These are phyloP conservation scores for Neopestalotiopsis clavispora DNA, from an alignment of 2,329 filamentous ascomycete species.

Conservation along the genomic window DNA sequence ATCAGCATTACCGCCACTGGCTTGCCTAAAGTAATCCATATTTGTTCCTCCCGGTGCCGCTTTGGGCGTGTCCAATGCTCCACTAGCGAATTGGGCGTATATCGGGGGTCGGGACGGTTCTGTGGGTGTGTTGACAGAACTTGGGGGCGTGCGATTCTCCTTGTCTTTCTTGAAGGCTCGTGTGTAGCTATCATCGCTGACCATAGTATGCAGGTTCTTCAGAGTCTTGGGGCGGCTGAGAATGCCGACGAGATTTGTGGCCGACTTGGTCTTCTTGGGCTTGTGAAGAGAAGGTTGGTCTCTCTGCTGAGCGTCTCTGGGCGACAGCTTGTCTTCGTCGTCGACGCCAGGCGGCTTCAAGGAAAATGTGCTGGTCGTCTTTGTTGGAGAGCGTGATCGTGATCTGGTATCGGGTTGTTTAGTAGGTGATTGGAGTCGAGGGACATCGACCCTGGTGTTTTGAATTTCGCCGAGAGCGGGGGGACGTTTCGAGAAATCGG, in stretches of 20 bases:
- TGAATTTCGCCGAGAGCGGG: slow-evolving; percentile 61
- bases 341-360: slow-evolving; percentile 47
- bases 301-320: slow-evolving; percentile 42
- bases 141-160: slow-evolving; percentile 75
- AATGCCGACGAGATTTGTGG: slow-evolving; percentile 79
- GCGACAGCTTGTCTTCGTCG: slow-evolving; percentile 40
- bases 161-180: slow-evolving; percentile 67
- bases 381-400: slow-evolving; percentile 33
- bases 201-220: slow-evolving; percentile 64
- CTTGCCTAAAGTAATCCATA: slow-evolving; percentile 13
- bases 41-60: slow-evolving; percentile 11
- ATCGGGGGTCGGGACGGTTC: slow-evolving; percentile 68
- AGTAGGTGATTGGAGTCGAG: slow-evolving; percentile 30
- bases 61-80: slow-evolving; percentile 33
- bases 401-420: slow-evolving; percentile 25
- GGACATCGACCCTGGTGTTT: slow-evolving; percentile 50
- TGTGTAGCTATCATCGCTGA: slow-evolving; percentile 53
- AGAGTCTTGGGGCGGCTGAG: slow-evolving; percentile 77
- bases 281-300: slow-evolving; percentile 57
- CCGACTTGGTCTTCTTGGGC: slow-evolving; percentile 80
- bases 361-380: slow-evolving; percentile 30
- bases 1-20: neutral
- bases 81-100: slow-evolving; percentile 74
- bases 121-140: slow-evolving; percentile 44
- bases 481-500: slow-evolving; percentile 44